Percentiles rank a stretch among this genome's conserved stretches.
Evolutionary conservation across 495 filamentous ascomycete species (phyloP).

Genomic region (Aspergillus incahuasiensis): DNA sequence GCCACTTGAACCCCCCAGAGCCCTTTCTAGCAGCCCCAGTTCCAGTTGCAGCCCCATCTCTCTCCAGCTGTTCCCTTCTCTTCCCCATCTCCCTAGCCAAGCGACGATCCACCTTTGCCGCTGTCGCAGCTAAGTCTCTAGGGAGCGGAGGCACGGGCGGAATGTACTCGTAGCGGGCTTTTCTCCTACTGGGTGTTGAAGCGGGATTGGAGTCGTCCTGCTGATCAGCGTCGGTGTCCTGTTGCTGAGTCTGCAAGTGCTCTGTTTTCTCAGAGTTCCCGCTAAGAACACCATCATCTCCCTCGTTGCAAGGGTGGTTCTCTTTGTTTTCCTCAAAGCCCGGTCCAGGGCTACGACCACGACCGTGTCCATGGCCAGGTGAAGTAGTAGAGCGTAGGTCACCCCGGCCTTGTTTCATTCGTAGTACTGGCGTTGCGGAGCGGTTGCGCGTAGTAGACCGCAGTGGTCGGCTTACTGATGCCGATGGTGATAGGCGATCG

Average conservation of each 20-base stretch:
- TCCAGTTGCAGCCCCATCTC: not conserved
- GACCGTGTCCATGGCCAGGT: not conserved
- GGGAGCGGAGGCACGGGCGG: conserved; percentile 44
- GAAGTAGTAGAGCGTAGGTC: conserved; percentile 21
- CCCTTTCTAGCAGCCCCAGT: not conserved
- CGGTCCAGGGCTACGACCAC: not conserved
- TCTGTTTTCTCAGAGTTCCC: not conserved
- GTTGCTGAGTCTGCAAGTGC: not conserved
- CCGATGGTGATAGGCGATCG: conserved; percentile 3
- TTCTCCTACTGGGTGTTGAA: conserved; percentile 20
- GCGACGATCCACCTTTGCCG: conserved; percentile 27
- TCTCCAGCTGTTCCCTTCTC: conserved; percentile 13
- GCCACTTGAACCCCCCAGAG: conserved; percentile 34
- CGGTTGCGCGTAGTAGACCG: conserved; percentile 15
- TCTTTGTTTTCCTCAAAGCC: conserved; percentile 14
- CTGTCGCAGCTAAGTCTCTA: conserved; percentile 34
- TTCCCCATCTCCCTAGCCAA: conserved; percentile 29
- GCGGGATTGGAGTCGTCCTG: conserved; percentile 5
- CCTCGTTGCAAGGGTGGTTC: conserved; percentile 4
- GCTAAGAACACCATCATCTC: not conserved
- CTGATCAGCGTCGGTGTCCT: not conserved
- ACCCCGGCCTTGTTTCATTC: conserved; percentile 23
- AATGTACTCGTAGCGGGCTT: conserved; percentile 30
- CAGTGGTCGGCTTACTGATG: conserved; percentile 13
- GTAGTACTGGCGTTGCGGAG: conserved; percentile 18